A percentile compares a stretch with the other conserved stretches of the same genome.
These are phyloP conservation scores for Ustilago xerochloae DNA, from an alignment of 1,284 basidiomycete genomes.

Conservation along the genomic window DNA sequence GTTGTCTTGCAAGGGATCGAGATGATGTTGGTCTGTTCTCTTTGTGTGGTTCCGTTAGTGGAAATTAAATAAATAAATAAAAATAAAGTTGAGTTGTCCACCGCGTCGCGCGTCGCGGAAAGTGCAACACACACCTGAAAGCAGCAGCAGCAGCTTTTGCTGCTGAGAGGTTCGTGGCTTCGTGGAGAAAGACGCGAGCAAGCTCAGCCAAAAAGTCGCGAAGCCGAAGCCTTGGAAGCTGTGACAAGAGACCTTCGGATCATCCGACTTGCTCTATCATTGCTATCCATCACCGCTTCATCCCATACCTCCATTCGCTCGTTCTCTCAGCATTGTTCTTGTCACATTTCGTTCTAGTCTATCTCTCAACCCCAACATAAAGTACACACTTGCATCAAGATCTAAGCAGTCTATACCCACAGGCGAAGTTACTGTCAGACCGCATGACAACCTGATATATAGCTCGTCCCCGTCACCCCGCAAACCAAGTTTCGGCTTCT, in stretches of 20 bases:
- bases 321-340: neutral
- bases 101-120: constrained; percentile 45
- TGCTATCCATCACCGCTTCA: neutral
- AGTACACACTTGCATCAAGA: neutral
- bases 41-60: too few relatives aligned
- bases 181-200: constrained; percentile 7
- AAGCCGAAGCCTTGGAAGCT: neutral
- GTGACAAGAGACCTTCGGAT: neutral
- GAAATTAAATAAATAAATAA: neutral
- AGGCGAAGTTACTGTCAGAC: neutral
- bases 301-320: neutral
- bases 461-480: too few relatives aligned
- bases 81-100: constrained; percentile 12
- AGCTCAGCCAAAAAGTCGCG: constrained; percentile 12
- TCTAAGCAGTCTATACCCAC: neutral
- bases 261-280: neutral
- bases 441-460: too few relatives aligned
- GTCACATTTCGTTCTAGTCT: neutral
- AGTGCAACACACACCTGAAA: constrained; percentile 31
- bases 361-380: neutral
- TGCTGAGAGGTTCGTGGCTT: neutral
- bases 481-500: constrained; percentile 1
- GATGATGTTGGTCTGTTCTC: too few relatives aligned
- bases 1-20: too few relatives aligned
- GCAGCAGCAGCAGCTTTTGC: neutral